phyloP scores from a whole-genome alignment of 768 basidiomycete species.

The Boletellus ananiceps region DNA sequence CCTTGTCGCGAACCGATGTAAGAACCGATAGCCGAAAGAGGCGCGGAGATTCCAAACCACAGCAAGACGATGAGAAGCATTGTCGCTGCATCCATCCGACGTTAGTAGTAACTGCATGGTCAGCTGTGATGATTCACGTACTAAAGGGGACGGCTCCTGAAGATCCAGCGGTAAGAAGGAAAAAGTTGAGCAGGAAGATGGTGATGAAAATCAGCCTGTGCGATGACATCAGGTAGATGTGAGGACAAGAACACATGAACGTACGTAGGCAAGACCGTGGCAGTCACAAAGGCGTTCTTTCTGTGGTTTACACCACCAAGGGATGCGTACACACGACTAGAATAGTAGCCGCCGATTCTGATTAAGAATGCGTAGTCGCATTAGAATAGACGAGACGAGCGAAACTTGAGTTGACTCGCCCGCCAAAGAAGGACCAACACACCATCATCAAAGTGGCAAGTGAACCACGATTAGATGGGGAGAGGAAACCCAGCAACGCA shows the following conservation, averaged over 20 bases:
- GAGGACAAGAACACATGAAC: conserved; percentile 19
- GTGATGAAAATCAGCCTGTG: conserved; percentile 73
- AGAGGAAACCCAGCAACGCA: conserved; percentile 88
- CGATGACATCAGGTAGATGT: conserved; percentile 6
- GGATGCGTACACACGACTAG: conserved; percentile 75
- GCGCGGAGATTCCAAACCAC: conserved; percentile 94
- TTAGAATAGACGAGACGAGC: not conserved
- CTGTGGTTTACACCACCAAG: conserved; percentile 67
- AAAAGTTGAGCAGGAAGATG: conserved; percentile 88
- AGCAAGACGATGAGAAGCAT: conserved; percentile 78
- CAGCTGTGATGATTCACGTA: conserved; percentile 25
- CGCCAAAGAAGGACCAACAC: conserved; percentile 90
- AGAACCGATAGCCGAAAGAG: conserved; percentile 80
- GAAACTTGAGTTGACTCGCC: conserved; percentile 38
- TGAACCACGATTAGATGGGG: conserved; percentile 92
- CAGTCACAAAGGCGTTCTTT: conserved; percentile 83
- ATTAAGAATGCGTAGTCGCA: not conserved
- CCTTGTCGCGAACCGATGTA: conserved; percentile 87
- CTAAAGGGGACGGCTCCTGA: conserved; percentile 97
- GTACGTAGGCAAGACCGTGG: conserved; percentile 83
- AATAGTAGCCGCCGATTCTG: conserved; percentile 86
- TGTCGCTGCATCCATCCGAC: conserved; percentile 47
- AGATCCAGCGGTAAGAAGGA: conserved; percentile 78
- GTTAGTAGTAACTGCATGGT: not conserved
- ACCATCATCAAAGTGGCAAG: conserved; percentile 67